Conservation (phyloP, 164 flowering plant genomes). For the Stephania cephalantha region DNA sequence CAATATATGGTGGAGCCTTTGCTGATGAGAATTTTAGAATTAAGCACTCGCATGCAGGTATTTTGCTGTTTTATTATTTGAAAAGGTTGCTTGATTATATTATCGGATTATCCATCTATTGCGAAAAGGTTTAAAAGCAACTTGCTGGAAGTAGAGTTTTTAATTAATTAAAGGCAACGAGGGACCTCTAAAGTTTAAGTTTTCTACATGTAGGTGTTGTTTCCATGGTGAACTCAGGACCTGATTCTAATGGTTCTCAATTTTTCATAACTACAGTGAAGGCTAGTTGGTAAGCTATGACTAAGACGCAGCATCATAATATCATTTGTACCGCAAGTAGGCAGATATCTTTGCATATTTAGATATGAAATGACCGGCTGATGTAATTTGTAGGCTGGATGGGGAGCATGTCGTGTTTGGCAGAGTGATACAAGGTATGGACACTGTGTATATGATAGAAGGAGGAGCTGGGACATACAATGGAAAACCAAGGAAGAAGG, state of each 20-base stretch:
- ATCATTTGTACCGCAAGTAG: neutral
- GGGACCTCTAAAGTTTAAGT: neutral
- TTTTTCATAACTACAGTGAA: slow-evolving; percentile 93
- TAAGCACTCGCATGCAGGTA: slow-evolving; percentile 88
- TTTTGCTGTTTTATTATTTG: neutral
- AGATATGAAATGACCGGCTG: neutral
- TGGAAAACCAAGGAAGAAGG: slow-evolving; percentile 98
- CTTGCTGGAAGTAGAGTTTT: neutral
- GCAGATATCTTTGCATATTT: neutral
- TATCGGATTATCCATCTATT: neutral
- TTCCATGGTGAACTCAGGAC: slow-evolving; percentile 96
- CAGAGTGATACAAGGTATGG: slow-evolving; percentile 96
- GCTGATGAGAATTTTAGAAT: slow-evolving; percentile 90
- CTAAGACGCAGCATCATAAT: neutral
- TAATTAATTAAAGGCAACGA: neutral
- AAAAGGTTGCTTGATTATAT: neutral
- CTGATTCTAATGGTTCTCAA: slow-evolving; percentile 95
- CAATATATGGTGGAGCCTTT: slow-evolving; percentile 86
- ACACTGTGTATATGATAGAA: slow-evolving; percentile 83
- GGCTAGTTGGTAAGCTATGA: slow-evolving; percentile 76
- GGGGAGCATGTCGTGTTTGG: slow-evolving; percentile 97
- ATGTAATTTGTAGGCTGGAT: slow-evolving; percentile 53
- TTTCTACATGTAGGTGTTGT: slow-evolving; percentile 58
- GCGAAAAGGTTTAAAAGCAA: neutral
- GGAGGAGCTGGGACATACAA: slow-evolving; percentile 97